Evolutionary conservation across 2,329 filamentous ascomycete species (phyloP).

Genomic region (Chlorencoelia australis): DNA sequence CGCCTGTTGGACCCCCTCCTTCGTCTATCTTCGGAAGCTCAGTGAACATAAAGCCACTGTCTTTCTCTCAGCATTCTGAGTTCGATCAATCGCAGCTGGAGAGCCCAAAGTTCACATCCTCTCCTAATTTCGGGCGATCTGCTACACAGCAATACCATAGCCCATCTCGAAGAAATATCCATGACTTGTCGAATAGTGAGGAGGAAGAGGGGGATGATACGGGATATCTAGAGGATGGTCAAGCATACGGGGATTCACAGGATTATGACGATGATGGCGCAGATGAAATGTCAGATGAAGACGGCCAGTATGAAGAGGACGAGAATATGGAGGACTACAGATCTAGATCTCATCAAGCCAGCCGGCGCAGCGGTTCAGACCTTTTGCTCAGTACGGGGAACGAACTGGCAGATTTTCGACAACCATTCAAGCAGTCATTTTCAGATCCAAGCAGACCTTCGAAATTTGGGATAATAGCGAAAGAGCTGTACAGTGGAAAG

Average conservation of each 20-base stretch:
- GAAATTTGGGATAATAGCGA: slow-evolving; percentile 57
- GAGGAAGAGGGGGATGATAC: slow-evolving; percentile 32
- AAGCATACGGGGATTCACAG: slow-evolving; percentile 30
- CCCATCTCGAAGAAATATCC: slow-evolving; percentile 11
- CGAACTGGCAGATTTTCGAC: slow-evolving; percentile 7
- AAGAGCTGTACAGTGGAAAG: slow-evolving; percentile 52
- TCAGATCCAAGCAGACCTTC: slow-evolving; percentile 11
- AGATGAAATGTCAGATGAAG: slow-evolving; percentile 30
- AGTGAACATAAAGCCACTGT: slow-evolving; percentile 28
- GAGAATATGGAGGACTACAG: slow-evolving; percentile 20
- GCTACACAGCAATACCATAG: slow-evolving; percentile 27
- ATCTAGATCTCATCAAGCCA: slow-evolving; percentile 22
- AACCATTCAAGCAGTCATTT: slow-evolving; percentile 11
- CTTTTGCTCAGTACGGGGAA: slow-evolving; percentile 13
- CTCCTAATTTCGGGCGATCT: slow-evolving; percentile 13
- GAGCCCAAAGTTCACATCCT: slow-evolving; percentile 14
- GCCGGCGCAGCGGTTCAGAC: slow-evolving; percentile 41
- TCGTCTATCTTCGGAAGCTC: slow-evolving; percentile 42
- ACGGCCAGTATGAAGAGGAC: slow-evolving; percentile 32
- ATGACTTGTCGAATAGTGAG: slow-evolving; percentile 27
- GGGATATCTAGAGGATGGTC: slow-evolving; percentile 30
- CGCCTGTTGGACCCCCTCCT: slow-evolving; percentile 43
- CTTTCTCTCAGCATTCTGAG: slow-evolving; percentile 28
- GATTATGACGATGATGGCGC: slow-evolving; percentile 27
- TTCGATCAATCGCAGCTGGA: slow-evolving; percentile 14